Evolutionary conservation across 2,329 filamentous ascomycete species (phyloP).

Genomic region (Penicillium occitanis): DNA sequence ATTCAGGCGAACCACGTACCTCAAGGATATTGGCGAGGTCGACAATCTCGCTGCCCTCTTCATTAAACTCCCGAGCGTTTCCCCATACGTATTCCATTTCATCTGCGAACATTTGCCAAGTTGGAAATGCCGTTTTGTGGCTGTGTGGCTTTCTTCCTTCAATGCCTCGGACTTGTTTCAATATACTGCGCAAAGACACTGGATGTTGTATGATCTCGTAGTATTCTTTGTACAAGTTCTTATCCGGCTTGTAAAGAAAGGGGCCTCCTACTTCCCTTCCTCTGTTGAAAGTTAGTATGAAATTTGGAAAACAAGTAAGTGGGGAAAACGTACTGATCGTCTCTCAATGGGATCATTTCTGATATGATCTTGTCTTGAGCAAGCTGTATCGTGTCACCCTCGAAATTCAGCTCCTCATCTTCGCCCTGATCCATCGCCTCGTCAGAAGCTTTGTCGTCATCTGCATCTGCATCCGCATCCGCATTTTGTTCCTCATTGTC

Average conservation of each 20-base stretch:
- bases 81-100: constrained; percentile 79
- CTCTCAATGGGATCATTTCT: constrained; percentile 55
- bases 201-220: constrained; percentile 81
- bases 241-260: constrained; percentile 75
- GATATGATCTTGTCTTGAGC: constrained; percentile 83
- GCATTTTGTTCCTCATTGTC: constrained; percentile 24
- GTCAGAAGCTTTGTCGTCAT: constrained; percentile 25
- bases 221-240: constrained; percentile 73
- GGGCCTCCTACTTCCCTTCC: constrained; percentile 70
- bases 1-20: constrained; percentile 48
- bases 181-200: constrained; percentile 72
- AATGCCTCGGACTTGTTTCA: constrained; percentile 73
- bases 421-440: constrained; percentile 49
- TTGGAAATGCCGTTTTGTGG: constrained; percentile 69
- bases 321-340: constrained; percentile 14
- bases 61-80: constrained; percentile 87
- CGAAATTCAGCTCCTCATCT: constrained; percentile 62
- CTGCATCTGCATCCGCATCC: constrained; percentile 27
- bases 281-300: constrained; percentile 30
- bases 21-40: constrained; percentile 75
- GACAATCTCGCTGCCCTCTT: constrained; percentile 84
- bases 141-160: constrained; percentile 65
- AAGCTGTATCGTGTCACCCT: constrained; percentile 74
- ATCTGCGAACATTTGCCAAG: constrained; percentile 78
- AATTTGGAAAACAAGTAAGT: constrained; percentile 9